These are phyloP conservation scores for Botryotinia calthae DNA, from an alignment of 2,329 filamentous ascomycete species.

Conservation along the genomic window DNA sequence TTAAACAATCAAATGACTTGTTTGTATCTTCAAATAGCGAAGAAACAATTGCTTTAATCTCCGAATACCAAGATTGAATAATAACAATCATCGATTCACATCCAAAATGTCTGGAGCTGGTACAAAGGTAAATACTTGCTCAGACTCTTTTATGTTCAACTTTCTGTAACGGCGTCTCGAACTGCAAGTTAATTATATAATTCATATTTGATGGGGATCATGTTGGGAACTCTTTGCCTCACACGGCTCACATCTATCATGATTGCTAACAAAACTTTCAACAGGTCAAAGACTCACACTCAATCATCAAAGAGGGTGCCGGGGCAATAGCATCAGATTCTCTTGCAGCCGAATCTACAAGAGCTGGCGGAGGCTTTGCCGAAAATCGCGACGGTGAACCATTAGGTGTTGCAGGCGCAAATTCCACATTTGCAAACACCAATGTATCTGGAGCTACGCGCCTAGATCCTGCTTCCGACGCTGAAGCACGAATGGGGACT, in stretches of 20 bases:
- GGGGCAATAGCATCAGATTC: constrained; percentile 67
- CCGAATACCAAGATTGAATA: neutral
- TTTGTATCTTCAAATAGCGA: neutral
- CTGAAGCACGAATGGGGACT: constrained; percentile 29
- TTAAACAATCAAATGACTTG: neutral
- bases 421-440: constrained; percentile 55
- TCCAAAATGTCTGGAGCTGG: constrained; percentile 4
- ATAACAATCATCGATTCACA: neutral
- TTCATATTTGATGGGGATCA: neutral
- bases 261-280: constrained; percentile 27
- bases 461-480: constrained; percentile 44
- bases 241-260: constrained; percentile 29
- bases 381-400: constrained; percentile 55
- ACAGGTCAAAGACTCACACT: constrained; percentile 51
- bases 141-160: neutral
- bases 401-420: constrained; percentile 48
- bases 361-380: constrained; percentile 57
- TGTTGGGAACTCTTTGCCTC: neutral
- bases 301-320: constrained; percentile 55
- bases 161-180: neutral
- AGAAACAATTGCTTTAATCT: neutral
- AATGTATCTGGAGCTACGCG: constrained; percentile 52
- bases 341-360: constrained; percentile 70
- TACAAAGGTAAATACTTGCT: constrained; percentile 8
- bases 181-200: neutral